Evolutionary conservation across 257 asterid genomes (phyloP), one percentile per base, ranked within the genome.

Genomic region (Coffea canephora): DNA sequence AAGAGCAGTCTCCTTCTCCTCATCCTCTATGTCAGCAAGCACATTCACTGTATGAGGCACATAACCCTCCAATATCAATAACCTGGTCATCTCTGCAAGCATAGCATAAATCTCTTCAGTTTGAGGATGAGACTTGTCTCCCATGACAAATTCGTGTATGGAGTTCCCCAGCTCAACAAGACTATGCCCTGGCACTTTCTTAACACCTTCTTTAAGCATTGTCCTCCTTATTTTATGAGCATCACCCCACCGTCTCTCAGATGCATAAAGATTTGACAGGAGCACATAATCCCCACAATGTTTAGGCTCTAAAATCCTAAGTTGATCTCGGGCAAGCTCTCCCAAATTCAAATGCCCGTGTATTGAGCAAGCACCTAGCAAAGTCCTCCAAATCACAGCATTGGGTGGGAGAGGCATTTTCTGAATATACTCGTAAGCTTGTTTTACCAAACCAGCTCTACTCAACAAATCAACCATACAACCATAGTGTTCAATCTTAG

Each of bases 391-490:
- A 23, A 91, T 91, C 73, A 93, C 96, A 8, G 92, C 91, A 85
- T 87, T 91, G 49, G 98, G 92, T 71, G 91, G 82, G 36, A 90
- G 57, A 8, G 94, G 92, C 97, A 93, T 93, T 79, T 85, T 76
- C 70, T 69, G 75, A 5, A 93, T 90, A 75, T 91, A 93, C 23
- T 88, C 87, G 54, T 90, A 86, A 6, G 98, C 98, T 77, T 69
- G 87, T 62, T 85, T 69, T 59, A 91, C 94, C 79, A 88, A 86
- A 69, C 97, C 98, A 4, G 94, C 98, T 71, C 96, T 84, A 31
- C 94, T 91, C 73, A 93, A 89, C 75, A 93, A 81, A 88, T 93
- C 98, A 74, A 93, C 97, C 94, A 93, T 88, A 82, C 98, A 91
- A 43, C 98, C 98, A 52, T 89, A 87, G 73, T 93, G 98, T 52